phyloP scores from a whole-genome alignment of 495 filamentous ascomycete species.

The Neurospora africana region DNA sequence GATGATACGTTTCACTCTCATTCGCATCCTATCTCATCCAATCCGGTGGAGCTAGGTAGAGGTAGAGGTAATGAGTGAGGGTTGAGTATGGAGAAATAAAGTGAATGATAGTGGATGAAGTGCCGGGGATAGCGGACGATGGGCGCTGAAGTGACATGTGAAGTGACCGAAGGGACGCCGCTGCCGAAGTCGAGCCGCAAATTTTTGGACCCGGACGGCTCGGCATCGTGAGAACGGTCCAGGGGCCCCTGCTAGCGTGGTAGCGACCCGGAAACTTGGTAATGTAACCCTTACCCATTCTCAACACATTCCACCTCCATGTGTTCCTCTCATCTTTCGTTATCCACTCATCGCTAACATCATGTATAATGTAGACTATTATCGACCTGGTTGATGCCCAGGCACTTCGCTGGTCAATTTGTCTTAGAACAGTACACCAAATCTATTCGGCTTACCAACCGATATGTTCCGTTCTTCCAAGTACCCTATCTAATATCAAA shows the following conservation, averaged over 20 bases:
- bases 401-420: not conserved
- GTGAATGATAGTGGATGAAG: not conserved
- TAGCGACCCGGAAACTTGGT: constrained; percentile 7
- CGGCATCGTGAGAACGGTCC: not conserved
- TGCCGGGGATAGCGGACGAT: not conserved
- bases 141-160: not conserved
- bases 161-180: not conserved
- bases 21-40: not conserved
- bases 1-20: not conserved
- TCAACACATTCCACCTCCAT: not conserved
- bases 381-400: not conserved
- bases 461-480: not conserved
- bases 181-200: not conserved
- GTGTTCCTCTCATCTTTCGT: not conserved
- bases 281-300: not conserved
- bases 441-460: not conserved
- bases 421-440: not conserved
- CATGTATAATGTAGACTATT: not conserved
- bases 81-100: not conserved
- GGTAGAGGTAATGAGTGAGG: not conserved
- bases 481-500: not conserved
- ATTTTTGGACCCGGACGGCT: not conserved
- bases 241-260: constrained; percentile 12
- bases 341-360: not conserved
- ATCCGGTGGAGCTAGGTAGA: not conserved